These are phyloP conservation scores for Emmonsiellopsis sp. DNA, from an alignment of 2,329 filamentous ascomycete genomes.

Conservation along the genomic window DNA sequence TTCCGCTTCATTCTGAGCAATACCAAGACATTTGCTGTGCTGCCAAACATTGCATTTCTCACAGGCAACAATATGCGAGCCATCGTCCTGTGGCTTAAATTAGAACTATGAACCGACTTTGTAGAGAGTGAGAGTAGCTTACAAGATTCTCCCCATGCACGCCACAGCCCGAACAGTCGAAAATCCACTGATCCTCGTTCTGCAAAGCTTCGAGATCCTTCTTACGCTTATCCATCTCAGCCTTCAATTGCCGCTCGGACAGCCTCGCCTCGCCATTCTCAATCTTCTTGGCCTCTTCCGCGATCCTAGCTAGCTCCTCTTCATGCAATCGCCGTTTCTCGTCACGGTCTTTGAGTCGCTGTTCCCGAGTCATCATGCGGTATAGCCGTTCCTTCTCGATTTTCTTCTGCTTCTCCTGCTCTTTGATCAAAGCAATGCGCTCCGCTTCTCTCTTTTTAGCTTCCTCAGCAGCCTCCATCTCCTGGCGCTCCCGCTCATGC, in stretches of 20 bases:
- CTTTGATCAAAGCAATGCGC: conserved; percentile 51
- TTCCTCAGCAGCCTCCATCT: conserved; percentile 62
- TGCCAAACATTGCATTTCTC: conserved; percentile 95
- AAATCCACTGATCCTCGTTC: conserved; percentile 79
- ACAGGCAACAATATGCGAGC: conserved; percentile 86
- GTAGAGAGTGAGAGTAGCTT: conserved; percentile 17
- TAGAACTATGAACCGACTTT: not conserved
- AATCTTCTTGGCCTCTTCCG: conserved; percentile 61
- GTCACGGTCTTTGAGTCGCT: conserved; percentile 78
- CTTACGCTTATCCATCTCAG: conserved; percentile 70
- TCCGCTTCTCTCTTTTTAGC: conserved; percentile 58
- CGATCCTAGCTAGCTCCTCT: conserved; percentile 70
- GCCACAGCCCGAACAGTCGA: conserved; percentile 84
- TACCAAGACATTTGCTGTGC: conserved; percentile 83
- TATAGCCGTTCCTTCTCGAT: conserved; percentile 67
- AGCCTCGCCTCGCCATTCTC: conserved; percentile 50
- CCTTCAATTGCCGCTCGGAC: conserved; percentile 72
- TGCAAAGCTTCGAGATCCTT: conserved; percentile 66
- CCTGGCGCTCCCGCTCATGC: conserved; percentile 65
- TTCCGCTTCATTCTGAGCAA: conserved; percentile 71
- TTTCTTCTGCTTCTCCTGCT: conserved; percentile 53
- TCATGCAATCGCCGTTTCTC: conserved; percentile 73
- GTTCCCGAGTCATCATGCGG: conserved; percentile 73
- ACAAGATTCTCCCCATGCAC: conserved; percentile 72
- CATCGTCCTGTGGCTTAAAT: conserved; percentile 57